Conservation (phyloP, 306 rosid genomes). For the Mimosa bimucronata region DNA sequence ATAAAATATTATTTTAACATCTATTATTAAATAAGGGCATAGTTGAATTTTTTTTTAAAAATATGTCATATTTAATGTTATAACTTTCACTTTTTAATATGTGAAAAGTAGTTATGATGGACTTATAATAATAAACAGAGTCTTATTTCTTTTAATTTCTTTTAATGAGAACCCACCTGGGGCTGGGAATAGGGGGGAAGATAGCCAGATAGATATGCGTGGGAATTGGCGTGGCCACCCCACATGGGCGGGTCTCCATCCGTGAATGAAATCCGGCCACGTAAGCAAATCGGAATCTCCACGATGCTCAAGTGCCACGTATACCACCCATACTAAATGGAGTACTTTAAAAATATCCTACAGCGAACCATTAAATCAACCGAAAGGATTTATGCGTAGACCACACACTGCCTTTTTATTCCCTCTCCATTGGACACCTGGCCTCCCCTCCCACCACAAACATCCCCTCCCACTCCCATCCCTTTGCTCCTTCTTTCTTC, state of each 20-base stretch:
- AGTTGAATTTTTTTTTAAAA: too few relatives aligned
- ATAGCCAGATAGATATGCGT: too few relatives aligned
- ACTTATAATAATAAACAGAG: too few relatives aligned
- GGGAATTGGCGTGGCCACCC: neutral
- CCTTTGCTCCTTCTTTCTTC: too few relatives aligned
- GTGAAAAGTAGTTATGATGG: too few relatives aligned
- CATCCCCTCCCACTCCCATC: neutral
- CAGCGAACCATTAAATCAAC: constrained; percentile 7
- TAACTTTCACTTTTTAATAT: too few relatives aligned
- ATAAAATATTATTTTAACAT: too few relatives aligned
- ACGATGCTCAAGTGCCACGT: constrained; percentile 15
- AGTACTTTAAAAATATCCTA: constrained; percentile 34
- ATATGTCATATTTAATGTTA: too few relatives aligned
- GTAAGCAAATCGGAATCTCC: constrained; percentile 53
- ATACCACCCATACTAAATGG: neutral
- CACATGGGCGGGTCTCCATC: constrained; percentile 33
- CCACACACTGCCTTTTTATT: constrained; percentile 48
- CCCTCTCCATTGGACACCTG: constrained; percentile 62
- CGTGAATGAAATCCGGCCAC: constrained; percentile 41
- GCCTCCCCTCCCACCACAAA: constrained; percentile 55
- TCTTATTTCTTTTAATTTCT: too few relatives aligned
- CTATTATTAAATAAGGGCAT: too few relatives aligned
- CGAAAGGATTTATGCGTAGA: constrained; percentile 10
- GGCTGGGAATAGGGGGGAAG: too few relatives aligned
- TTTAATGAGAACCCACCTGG: too few relatives aligned